Base-by-base conservation (phyloP, 2,329 filamentous ascomycete species). In the Paecilomyces formosus region DNA sequence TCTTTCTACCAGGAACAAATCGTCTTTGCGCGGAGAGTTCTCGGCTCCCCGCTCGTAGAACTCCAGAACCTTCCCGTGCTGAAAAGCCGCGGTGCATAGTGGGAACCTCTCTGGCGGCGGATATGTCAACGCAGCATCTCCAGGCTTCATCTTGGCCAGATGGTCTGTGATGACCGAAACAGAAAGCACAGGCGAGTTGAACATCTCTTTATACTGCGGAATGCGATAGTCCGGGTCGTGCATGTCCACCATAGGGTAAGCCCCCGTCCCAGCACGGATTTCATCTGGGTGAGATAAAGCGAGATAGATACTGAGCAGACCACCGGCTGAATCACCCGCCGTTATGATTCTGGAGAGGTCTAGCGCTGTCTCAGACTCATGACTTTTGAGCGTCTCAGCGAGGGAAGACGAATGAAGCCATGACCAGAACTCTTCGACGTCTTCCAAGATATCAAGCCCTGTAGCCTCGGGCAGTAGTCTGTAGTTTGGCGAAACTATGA, bases 401-500 rank as follows among this genome's bases (percentile, higher is more conserved):
- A 66, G 53, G 0, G 57, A 31, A 0, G 62, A 35, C 0, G 30
- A 54, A 30, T 61, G 60, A 49, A 79, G 61, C 79, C 79, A 82
- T 11, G 58, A 61, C 76, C 76, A 82, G 63, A 80, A 78, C 61
- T 78, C 75, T 5, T 63, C 52, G 1, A 81, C 59, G 63, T 82
- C 80, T 9, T 72, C 64, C 1, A 82, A 65, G 55, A 81, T 76
- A 15, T 81, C 76, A 3, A 67, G 28, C 12, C 77, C 77, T 30
- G 54, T 75, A 58, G 76, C 67, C 60, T 81, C 79, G 18, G 80
- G 79, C 9, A 78, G 59, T 3, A 82, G 72, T 15, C 79, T 78
- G 66, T 82, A 79, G 64, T 79, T 76, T 0, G 77, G 75, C 1
- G 73, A 66, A 3, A 82, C 62, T 35, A 77, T 67, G 56, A 82